These are phyloP conservation scores for Tylopilus sp. DNA, from an alignment of 1,284 basidiomycete species.

Conservation along the genomic window DNA sequence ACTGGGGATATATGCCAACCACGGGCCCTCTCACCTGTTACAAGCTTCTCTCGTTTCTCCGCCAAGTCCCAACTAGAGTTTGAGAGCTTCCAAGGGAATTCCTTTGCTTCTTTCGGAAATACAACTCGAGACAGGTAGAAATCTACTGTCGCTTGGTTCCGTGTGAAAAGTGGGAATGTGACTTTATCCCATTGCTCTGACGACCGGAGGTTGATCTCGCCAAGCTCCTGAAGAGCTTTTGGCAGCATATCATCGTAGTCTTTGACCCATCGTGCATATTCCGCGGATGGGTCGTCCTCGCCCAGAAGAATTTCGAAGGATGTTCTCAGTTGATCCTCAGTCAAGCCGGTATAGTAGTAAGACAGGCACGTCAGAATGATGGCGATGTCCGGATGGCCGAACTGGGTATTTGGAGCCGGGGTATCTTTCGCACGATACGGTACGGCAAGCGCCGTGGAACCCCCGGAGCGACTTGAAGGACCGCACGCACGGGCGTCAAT, in stretches of 20 bases:
- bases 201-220: constrained; percentile 54
- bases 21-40: constrained; percentile 11
- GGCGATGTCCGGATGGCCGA: constrained; percentile 64
- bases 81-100: constrained; percentile 56
- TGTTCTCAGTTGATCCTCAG: constrained; percentile 45
- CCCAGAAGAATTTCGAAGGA: constrained; percentile 53
- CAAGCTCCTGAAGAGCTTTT: constrained; percentile 39
- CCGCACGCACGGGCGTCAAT: too few species aligned
- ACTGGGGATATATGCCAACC: too few species aligned
- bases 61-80: constrained; percentile 65
- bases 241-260: constrained; percentile 33
- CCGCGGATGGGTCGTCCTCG: constrained; percentile 53
- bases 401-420: constrained; percentile 59
- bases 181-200: constrained; percentile 41
- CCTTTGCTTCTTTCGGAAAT: constrained; percentile 45
- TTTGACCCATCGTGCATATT: constrained; percentile 56
- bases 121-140: constrained; percentile 54
- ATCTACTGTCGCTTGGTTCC: constrained; percentile 53
- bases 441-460: constrained; percentile 56
- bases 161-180: constrained; percentile 47
- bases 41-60: constrained; percentile 25
- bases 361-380: constrained; percentile 60
- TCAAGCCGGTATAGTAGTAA: constrained; percentile 62
- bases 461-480: too few species aligned
- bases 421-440: constrained; percentile 64